These are phyloP conservation scores for Pharus latifolius DNA, from an alignment of 176 grass and related monocot genomes.

Conservation along the genomic window DNA sequence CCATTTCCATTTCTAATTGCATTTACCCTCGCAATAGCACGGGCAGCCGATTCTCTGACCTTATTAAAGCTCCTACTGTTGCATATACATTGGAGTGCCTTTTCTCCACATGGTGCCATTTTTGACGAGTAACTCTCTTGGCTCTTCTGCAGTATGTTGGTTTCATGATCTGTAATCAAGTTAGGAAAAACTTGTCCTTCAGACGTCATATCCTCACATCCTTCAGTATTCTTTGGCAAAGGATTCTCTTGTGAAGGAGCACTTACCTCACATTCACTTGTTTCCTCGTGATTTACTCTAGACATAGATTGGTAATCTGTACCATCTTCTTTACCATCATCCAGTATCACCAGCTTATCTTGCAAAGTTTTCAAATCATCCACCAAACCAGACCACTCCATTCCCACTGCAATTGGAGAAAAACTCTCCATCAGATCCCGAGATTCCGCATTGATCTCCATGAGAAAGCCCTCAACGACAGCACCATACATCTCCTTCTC, in stretches of 20 bases:
- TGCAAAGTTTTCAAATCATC: not conserved
- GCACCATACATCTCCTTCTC: constrained; percentile 34
- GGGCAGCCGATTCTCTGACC: not conserved
- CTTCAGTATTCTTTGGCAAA: too few species aligned
- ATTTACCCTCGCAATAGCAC: not conserved
- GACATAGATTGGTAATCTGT: not conserved
- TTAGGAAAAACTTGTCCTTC: not conserved
- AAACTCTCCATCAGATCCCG: not conserved
- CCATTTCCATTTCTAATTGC: not conserved
- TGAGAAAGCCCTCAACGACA: constrained; percentile 25
- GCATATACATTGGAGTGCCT: not conserved
- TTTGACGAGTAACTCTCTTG: not conserved
- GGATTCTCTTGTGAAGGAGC: too few species aligned
- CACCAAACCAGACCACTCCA: not conserved
- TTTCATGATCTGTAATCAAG: not conserved
- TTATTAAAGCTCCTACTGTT: not conserved
- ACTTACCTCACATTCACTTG: too few species aligned
- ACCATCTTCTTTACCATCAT: not conserved
- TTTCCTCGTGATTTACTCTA: too few species aligned
- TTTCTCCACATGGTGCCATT: not conserved
- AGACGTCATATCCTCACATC: not conserved
- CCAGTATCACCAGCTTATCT: not conserved
- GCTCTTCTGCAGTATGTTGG: not conserved
- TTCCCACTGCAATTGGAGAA: not conserved
- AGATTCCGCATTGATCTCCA: constrained; percentile 7